Evolutionary conservation across 2,329 filamentous ascomycete genomes (phyloP).

Genomic region (Fusarium pininemorale): DNA sequence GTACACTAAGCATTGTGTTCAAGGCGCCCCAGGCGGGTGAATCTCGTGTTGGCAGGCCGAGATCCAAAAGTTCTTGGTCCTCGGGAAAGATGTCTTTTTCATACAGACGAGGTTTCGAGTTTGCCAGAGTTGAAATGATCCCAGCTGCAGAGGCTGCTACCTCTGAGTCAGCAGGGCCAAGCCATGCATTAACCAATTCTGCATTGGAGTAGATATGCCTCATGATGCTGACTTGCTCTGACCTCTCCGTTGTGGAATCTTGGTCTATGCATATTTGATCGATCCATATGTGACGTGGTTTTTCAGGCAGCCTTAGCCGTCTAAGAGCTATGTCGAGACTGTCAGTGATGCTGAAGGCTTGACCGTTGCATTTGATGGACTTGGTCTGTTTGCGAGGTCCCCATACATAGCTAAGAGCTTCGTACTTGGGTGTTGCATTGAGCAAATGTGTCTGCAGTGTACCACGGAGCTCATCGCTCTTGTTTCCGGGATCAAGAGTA

Average conservation of each 20-base stretch:
- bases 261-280: not conserved
- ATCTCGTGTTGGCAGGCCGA: not conserved
- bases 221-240: not conserved
- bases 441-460: not conserved
- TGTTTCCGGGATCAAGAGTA: not conserved
- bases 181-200: not conserved
- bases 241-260: not conserved
- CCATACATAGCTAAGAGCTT: not conserved
- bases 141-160: not conserved
- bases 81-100: not conserved
- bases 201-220: not conserved
- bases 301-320: fast-evolving
- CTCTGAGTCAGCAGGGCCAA: not conserved
- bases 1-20: not conserved
- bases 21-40: not conserved
- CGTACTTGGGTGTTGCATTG: not conserved
- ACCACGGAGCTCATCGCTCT: not conserved
- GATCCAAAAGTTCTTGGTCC: not conserved
- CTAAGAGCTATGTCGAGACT: not conserved
- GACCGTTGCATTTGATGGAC: not conserved
- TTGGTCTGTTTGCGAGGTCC: not conserved
- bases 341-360: not conserved
- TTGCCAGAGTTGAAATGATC: not conserved
- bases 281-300: not conserved
- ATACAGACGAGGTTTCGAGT: fast-evolving